phyloP scores from a whole-genome alignment of 106 monocot species.

The Acorus gramineus region DNA sequence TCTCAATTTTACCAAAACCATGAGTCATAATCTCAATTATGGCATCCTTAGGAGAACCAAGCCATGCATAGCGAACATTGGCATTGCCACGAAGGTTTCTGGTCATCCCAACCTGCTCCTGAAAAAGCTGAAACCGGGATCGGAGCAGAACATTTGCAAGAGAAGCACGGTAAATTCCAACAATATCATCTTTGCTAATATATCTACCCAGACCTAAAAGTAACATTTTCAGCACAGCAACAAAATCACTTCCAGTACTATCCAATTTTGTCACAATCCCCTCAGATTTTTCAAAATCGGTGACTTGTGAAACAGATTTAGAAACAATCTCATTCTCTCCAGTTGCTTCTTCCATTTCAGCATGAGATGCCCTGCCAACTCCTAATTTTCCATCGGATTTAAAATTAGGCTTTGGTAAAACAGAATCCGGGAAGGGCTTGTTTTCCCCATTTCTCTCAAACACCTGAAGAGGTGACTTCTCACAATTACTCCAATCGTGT shows the following conservation, averaged over 20 bases:
- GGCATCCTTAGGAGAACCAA: conserved; percentile 48
- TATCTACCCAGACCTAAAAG: conserved; percentile 45
- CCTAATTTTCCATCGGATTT: too few relatives aligned
- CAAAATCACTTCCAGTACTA: conserved; percentile 10
- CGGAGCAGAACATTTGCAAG: conserved; percentile 28
- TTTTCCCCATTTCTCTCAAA: neutral
- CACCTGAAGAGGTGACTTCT: conserved; percentile 2
- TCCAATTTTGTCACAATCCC: conserved; percentile 8
- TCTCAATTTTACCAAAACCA: conserved; percentile 34
- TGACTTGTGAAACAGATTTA: conserved; percentile 6
- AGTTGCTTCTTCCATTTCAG: conserved; percentile 24
- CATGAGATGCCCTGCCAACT: neutral
- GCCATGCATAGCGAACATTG: conserved; percentile 88
- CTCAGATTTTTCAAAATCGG: conserved; percentile 4
- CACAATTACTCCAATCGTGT: conserved; percentile 2
- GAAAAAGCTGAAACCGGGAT: conserved; percentile 42
- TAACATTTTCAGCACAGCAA: conserved; percentile 52
- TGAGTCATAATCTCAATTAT: conserved; percentile 45
- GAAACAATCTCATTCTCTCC: conserved; percentile 64
- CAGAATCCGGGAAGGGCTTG: neutral
- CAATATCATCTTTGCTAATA: conserved; percentile 50
- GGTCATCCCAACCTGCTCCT: conserved; percentile 47
- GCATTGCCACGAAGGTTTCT: conserved; percentile 50
- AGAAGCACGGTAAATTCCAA: conserved; percentile 46
- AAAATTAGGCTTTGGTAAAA: too few relatives aligned